Evolutionary conservation across 352 stramenopile species (phyloP), one percentile per base, ranked within the genome.

Genomic region (Pseudoperonospora humuli): DNA sequence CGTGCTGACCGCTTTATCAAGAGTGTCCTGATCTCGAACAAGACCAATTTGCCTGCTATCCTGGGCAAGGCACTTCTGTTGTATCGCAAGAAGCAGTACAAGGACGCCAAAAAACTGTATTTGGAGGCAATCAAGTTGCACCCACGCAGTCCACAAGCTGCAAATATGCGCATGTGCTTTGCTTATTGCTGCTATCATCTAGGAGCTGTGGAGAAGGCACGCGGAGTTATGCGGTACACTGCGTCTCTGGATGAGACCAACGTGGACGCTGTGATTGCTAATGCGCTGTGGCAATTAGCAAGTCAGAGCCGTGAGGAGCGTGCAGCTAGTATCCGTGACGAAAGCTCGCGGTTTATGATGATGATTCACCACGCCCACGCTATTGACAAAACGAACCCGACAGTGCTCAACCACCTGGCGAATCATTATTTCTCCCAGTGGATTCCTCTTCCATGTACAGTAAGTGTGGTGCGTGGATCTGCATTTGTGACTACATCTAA

Each of bases 351-450:
- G 14, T 93, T 96, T 49, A 91, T 95, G 70, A 89, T 82, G 37
- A 86, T 90, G 63, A 92, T 92, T 24, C 74, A 92, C 47, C 86
- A 97, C 61, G 93, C 91, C 19, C 85, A 92, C 44, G 71, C 70
- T 10, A 87, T 93, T 38, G 81, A 93, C 52, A 90, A 90, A 53
- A 88, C 74, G 21, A 91, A 90, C 46, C 79, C 82, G 7, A 91
- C 78, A 42, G 94, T 97, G 14, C 71, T 98, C 34, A 98, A 98
- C 69, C 94, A 98, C 64, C 66, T 98, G 43, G 95, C 95, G 7
- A 98, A 98, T 77, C 93, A 98, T 67, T 98, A 98, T 61, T 98
- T 98, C 65, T 95, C 86, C 43, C 96, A 97, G 51, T 98, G 93
- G 93, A 95, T 95, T 7, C 89, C 86, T 0, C 56, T 98, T 19